Evolutionary conservation across 2,329 filamentous ascomycete species (phyloP).

Genomic region (Annulohypoxylon truncatum): DNA sequence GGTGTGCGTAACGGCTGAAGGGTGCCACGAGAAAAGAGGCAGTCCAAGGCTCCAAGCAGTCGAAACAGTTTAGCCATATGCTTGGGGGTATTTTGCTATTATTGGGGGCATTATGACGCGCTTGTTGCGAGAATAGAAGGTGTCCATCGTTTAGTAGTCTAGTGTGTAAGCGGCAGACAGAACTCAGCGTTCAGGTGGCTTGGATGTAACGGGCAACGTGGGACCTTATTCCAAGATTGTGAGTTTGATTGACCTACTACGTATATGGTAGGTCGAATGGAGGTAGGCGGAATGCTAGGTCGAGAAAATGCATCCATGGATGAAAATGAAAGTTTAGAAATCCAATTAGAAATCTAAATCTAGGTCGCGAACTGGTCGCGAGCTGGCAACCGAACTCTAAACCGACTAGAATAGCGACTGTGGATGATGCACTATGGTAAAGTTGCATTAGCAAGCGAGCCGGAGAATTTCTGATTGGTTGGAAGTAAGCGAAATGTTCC

Average conservation of each 20-base stretch:
- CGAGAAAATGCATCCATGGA: not conserved
- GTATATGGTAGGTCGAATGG: conserved; percentile 29
- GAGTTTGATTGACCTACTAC: conserved; percentile 35
- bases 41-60: not conserved
- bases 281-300: not conserved
- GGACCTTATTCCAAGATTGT: conserved; percentile 26
- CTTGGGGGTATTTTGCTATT: not conserved
- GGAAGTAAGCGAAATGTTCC: conserved; percentile 45
- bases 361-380: not conserved
- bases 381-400: not conserved
- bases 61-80: not conserved
- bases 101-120: conserved; percentile 1
- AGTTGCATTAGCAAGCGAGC: conserved; percentile 48
- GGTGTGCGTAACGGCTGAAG: conserved; percentile 33
- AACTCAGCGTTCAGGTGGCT: not conserved
- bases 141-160: not conserved
- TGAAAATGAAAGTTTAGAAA: not conserved
- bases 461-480: conserved; percentile 48
- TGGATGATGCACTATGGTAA: conserved; percentile 16
- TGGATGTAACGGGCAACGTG: conserved; percentile 25
- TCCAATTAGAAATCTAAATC: not conserved
- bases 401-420: not conserved
- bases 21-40: conserved; percentile 20
- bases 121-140: conserved; percentile 12
- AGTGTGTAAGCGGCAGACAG: not conserved